Evolutionary conservation across 805 yeast genomes (phyloP).

Genomic region (Starmerella ratchasimensis): DNA sequence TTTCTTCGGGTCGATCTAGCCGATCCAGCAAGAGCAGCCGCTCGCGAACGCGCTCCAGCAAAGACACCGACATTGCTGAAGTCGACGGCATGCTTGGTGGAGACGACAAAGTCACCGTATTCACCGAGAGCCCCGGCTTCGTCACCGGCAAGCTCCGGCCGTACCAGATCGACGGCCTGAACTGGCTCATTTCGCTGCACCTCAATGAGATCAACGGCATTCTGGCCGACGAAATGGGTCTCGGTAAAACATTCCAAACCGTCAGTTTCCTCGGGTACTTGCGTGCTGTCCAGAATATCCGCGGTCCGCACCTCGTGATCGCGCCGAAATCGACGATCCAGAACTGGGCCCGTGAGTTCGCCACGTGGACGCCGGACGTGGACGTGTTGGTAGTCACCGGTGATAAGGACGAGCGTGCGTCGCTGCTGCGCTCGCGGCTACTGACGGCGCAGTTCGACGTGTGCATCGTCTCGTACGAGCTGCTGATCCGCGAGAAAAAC

Average conservation of each 20-base stretch:
- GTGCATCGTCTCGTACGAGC: conserved; percentile 78
- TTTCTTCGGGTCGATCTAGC: conserved; percentile 6
- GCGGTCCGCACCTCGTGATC: conserved; percentile 82
- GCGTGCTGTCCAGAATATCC: conserved; percentile 57
- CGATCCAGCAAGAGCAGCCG: conserved; percentile 4
- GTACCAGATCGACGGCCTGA: conserved; percentile 87
- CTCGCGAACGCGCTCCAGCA: conserved; percentile 1
- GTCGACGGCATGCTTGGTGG: conserved; percentile 30
- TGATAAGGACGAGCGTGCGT: conserved; percentile 58
- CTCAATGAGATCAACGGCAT: conserved; percentile 83
- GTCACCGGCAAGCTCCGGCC: conserved; percentile 65
- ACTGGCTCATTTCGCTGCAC: conserved; percentile 81
- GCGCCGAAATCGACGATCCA: conserved; percentile 94
- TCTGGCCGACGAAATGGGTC: conserved; percentile 95
- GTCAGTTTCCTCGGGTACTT: conserved; percentile 82
- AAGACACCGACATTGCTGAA: conserved; percentile 21
- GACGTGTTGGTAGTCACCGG: conserved; percentile 77
- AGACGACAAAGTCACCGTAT: conserved; percentile 40
- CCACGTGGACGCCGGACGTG: conserved; percentile 90
- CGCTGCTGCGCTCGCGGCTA: conserved; percentile 44
- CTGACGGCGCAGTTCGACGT: conserved; percentile 74
- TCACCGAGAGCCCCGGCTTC: conserved; percentile 72
- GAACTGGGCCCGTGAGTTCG: conserved; percentile 91
- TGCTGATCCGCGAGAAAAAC: conserved; percentile 79
- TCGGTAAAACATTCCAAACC: conserved; percentile 91